Percentiles rank a stretch among this genome's conserved stretches.
These are phyloP conservation scores for Colletotrichum salicis DNA, from an alignment of 2,329 filamentous ascomycete genomes.

Conservation along the genomic window DNA sequence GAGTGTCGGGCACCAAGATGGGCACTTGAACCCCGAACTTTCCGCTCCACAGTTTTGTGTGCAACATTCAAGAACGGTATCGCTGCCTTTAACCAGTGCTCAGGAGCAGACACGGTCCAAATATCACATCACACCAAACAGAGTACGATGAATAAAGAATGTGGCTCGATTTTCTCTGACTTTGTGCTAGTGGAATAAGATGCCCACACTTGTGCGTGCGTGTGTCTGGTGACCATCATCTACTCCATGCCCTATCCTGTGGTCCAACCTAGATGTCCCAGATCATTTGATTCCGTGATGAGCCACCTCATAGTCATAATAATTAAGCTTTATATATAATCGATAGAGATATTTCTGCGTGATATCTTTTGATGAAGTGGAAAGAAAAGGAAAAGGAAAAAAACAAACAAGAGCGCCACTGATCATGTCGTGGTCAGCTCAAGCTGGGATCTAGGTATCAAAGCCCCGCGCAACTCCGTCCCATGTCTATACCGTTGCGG, in stretches of 20 bases:
- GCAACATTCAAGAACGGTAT: too few relatives aligned
- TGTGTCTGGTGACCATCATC: slow-evolving; percentile 1
- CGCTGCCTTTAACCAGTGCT: too few relatives aligned
- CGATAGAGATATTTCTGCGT: slow-evolving; percentile 3
- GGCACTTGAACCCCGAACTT: too few relatives aligned
- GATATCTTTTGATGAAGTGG: slow-evolving; percentile 1
- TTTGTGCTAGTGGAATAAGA: slow-evolving; percentile 11
- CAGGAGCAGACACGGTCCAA: not conserved
- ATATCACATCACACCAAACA: not conserved
- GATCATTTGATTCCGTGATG: not conserved
- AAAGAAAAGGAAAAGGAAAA: not conserved
- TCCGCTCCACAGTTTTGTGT: too few relatives aligned
- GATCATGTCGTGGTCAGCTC: slow-evolving; percentile 23
- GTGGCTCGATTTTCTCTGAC: not conserved
- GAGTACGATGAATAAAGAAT: not conserved
- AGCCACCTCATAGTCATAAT: not conserved
- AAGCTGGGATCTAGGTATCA: slow-evolving; percentile 31
- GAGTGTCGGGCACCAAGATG: too few relatives aligned
- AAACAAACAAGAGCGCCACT: slow-evolving; percentile 6
- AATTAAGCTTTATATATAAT: slow-evolving; percentile 26
- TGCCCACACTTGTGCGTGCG: not conserved
- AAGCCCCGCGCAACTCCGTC: slow-evolving; percentile 29
- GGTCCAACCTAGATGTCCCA: not conserved
- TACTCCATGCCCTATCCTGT: slow-evolving; percentile 7
- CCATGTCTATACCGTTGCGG: slow-evolving; percentile 29